A percentile compares a stretch with the other conserved stretches of the same genome.
phyloP scores from a whole-genome alignment of 352 stramenopile species.

The Pythium periplocum region DNA sequence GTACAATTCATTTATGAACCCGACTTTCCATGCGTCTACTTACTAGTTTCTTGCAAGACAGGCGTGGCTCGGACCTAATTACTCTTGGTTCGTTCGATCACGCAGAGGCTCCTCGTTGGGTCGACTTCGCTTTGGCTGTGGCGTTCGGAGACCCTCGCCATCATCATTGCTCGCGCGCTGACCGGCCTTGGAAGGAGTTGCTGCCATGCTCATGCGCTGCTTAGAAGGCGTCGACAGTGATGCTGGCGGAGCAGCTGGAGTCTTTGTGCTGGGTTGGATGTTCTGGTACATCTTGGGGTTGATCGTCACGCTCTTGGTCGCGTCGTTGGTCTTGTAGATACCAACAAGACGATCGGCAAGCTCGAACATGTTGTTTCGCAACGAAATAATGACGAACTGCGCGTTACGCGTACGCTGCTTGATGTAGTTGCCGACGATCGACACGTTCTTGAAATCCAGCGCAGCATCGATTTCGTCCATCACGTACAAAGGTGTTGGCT shows the following conservation, averaged over 20 bases:
- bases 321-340: slow-evolving; percentile 99
- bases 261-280: slow-evolving; percentile 5
- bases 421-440: slow-evolving; percentile 99
- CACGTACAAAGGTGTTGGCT: slow-evolving; percentile 98
- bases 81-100: slow-evolving; percentile 17
- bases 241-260: neutral
- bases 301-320: slow-evolving; percentile 99
- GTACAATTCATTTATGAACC: slow-evolving; percentile 1
- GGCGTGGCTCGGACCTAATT: neutral
- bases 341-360: slow-evolving; percentile 98
- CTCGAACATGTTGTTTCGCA: slow-evolving; percentile 99
- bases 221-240: neutral
- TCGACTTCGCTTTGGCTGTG: slow-evolving; percentile 1
- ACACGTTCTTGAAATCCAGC: slow-evolving; percentile 99
- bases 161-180: too few relatives aligned
- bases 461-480: slow-evolving; percentile 96
- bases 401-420: slow-evolving; percentile 99
- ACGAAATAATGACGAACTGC: slow-evolving; percentile 99
- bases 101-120: slow-evolving; percentile 11
- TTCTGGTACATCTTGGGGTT: slow-evolving; percentile 91
- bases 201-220: too few relatives aligned
- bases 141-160: neutral
- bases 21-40: too few relatives aligned
- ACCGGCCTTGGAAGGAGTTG: too few relatives aligned
- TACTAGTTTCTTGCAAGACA: too few relatives aligned